Percentiles rank a stretch among this genome's conserved stretches.
Conservation (phyloP, 163 green algal genomes). For the Chlamydomonas reinhardtii region DNA sequence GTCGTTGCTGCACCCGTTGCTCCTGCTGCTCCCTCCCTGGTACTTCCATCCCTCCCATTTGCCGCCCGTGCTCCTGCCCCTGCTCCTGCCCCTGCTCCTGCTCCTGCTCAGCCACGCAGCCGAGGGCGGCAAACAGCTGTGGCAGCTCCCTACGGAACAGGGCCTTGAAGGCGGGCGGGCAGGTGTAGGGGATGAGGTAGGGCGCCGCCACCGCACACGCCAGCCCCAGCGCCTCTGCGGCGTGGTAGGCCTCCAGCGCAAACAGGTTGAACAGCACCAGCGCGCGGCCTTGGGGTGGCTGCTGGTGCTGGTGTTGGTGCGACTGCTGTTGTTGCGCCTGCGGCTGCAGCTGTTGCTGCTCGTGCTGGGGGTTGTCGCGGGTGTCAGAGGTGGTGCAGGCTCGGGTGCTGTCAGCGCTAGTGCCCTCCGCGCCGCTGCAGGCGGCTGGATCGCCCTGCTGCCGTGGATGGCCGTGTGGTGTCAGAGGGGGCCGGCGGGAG, state of each 20-base stretch:
- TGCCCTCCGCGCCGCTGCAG: too few relatives aligned
- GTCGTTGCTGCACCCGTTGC: neutral
- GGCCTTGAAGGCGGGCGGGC: constrained; percentile 60
- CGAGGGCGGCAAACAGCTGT: constrained; percentile 54
- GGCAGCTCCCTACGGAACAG: constrained; percentile 56
- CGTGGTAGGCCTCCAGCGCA: constrained; percentile 75
- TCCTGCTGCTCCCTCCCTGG: neutral
- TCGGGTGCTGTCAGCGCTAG: neutral
- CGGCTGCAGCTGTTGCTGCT: too few relatives aligned
- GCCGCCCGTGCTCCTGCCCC: neutral
- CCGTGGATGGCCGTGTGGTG: too few relatives aligned
- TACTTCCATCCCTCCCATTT: neutral
- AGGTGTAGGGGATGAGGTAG: constrained; percentile 72
- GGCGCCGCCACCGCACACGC: constrained; percentile 62
- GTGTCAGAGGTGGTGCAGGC: too few relatives aligned
- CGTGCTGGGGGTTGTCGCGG: too few relatives aligned
- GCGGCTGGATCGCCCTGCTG: too few relatives aligned
- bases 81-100: neutral
- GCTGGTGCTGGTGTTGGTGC: neutral
- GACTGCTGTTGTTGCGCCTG: too few relatives aligned
- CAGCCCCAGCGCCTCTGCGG: constrained; percentile 74
- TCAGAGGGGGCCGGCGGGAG: too few relatives aligned
- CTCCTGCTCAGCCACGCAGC: too few relatives aligned
- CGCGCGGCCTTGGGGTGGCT: neutral
- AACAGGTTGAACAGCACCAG: constrained; percentile 86